A percentile compares a stretch with the other conserved stretches of the same genome.
These are phyloP conservation scores for Stephania yunnanensis DNA, from an alignment of 164 flowering plant species.

Conservation along the genomic window DNA sequence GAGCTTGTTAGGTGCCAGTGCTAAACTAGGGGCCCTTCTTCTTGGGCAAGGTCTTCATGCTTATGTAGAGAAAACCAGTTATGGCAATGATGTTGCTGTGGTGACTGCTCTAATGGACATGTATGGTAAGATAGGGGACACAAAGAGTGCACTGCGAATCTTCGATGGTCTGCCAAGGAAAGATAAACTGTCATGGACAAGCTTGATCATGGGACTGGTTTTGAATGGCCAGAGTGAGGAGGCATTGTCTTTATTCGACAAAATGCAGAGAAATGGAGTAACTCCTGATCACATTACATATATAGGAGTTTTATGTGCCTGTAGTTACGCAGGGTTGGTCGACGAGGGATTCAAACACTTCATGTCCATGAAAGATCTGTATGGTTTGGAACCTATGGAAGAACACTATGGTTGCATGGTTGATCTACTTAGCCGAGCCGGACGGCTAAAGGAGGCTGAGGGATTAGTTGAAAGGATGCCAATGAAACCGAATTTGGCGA, in stretches of 20 bases:
- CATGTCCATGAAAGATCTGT: conserved; percentile 22
- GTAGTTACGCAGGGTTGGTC: conserved; percentile 30
- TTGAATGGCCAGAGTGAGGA: conserved; percentile 25
- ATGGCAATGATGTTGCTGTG: conserved; percentile 9
- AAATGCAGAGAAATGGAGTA: conserved; percentile 16
- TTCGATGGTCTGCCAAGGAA: conserved; percentile 17
- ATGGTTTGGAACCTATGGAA: conserved; percentile 18
- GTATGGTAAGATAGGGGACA: conserved; percentile 31
- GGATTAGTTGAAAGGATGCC: conserved; percentile 22
- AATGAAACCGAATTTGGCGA: conserved; percentile 12
- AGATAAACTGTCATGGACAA: conserved; percentile 28
- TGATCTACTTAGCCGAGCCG: conserved; percentile 28
- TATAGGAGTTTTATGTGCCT: conserved; percentile 26
- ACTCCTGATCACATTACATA: conserved; percentile 28
- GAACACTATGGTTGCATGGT: conserved; percentile 32
- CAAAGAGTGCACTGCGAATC: conserved; percentile 17
- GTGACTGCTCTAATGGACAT: conserved; percentile 25
- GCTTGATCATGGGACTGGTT: conserved; percentile 31
- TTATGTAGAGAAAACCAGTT: conserved; percentile 17
- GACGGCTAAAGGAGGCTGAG: conserved; percentile 22
- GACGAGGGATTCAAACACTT: conserved; percentile 23
- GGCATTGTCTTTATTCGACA: conserved; percentile 20
- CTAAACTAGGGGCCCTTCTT: conserved; percentile 17
- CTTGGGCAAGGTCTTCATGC: conserved; percentile 26
- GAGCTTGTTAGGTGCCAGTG: conserved; percentile 23